phyloP scores from a whole-genome alignment of 2,329 filamentous ascomycete genomes.

The Fusarium veterinarium region DNA sequence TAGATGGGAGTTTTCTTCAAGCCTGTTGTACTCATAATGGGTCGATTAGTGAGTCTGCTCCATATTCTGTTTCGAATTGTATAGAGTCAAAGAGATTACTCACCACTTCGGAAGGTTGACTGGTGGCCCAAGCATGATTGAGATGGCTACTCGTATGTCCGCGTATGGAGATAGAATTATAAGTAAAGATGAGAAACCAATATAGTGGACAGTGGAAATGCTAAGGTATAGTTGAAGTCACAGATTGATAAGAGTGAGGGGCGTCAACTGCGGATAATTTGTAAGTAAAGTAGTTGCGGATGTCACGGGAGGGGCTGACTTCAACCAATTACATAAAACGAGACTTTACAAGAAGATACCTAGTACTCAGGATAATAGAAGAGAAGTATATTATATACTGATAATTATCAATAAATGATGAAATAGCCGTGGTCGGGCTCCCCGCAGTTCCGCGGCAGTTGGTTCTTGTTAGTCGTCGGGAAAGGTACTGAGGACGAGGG shows the following conservation, averaged over 20 bases:
- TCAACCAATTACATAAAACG: neutral
- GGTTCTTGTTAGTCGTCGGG: neutral
- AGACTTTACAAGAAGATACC: neutral
- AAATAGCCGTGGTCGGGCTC: conserved; percentile 1
- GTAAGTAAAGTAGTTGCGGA: conserved; percentile 18
- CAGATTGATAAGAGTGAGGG: conserved; percentile 16
- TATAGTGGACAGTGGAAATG: neutral
- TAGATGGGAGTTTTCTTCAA: conserved; percentile 90
- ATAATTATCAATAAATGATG: neutral
- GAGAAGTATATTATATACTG: neutral
- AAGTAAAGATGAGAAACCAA: neutral
- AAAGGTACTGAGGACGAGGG: neutral
- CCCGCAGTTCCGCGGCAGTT: conserved; percentile 4
- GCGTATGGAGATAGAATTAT: neutral
- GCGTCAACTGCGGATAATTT: conserved; percentile 21
- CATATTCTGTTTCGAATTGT: neutral
- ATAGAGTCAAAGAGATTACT: conserved; percentile 42
- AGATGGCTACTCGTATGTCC: neutral
- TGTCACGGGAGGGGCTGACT: conserved; percentile 23
- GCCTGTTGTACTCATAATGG: conserved; percentile 64
- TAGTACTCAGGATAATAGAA: neutral
- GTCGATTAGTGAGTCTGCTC: conserved; percentile 17
- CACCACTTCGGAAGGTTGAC: conserved; percentile 70
- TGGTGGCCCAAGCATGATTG: conserved; percentile 60
- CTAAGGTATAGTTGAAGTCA: neutral